Base-by-base conservation (phyloP, 495 filamentous ascomycete species). In the Hypoxylon lienhwacheense region DNA sequence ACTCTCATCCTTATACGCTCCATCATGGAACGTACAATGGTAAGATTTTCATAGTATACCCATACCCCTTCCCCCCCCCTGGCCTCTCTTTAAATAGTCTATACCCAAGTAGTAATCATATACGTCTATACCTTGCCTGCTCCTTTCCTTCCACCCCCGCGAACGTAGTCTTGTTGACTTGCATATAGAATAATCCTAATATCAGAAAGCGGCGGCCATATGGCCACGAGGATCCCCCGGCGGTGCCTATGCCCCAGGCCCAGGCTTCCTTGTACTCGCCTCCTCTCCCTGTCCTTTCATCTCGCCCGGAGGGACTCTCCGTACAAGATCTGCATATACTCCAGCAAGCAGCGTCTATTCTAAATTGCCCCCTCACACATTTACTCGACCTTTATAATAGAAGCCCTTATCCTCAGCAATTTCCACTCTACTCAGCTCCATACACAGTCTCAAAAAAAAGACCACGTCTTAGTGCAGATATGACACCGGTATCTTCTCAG, bases 131-230 rank as follows among this genome's bases (percentile, higher is more conserved):
- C 61, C 47, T 42, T 53, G 20, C 37, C 55, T 52, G 53, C 20
- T 16, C 21, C 25, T 31, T 14, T 19, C 51, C 49, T 25, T 49
- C 53, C 35, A 63, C n/a, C n/a, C n/a, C n/a, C n/a, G n/a, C n/a
- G 53, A 53, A 64, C 71, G 64, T 71, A 67, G 72, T 72, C 67
- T n/a, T 63, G 65, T 75, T 77, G 70, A 77, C 68, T 65, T 44
- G 67, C 67, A 63, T 70, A 63, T 74, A 78, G 74, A 76, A 74
- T 66, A 66, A 67, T 65, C 63, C 59, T 65, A 73, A 71, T 70
- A 64, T 73, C 63, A 76, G 69, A 65, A 77, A 73, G 53, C 73
- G 75, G 50, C 73, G 73, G 69, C 69, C 70, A 54, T 72, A 72
- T 60, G 66, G 63, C 66, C 64, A 67, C 42, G 70, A 69, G 61